phyloP scores from a whole-genome alignment of 1,139 yeast genomes.

The Yamadazyma songkhlaensis region DNA sequence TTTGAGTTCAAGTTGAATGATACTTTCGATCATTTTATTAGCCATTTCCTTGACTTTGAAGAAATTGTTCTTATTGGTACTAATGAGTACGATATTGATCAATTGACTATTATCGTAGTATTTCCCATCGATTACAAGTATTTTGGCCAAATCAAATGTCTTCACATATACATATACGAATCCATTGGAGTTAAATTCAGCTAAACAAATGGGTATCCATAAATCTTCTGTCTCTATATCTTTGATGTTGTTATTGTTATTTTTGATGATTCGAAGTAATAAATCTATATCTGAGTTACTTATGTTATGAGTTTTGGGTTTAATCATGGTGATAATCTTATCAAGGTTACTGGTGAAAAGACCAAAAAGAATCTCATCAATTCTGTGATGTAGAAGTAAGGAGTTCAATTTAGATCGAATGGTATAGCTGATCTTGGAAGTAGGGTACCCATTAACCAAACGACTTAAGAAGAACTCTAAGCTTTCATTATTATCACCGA shows the following conservation, averaged over 20 bases:
- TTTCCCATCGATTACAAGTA: constrained; percentile 16
- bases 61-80: constrained; percentile 82
- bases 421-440: constrained; percentile 32
- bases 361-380: constrained; percentile 32
- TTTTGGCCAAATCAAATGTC: constrained; percentile 39
- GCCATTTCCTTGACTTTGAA: constrained; percentile 68
- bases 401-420: constrained; percentile 29
- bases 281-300: constrained; percentile 31
- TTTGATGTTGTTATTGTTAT: constrained; percentile 12
- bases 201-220: constrained; percentile 93
- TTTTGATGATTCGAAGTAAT: constrained; percentile 27
- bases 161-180: constrained; percentile 79
- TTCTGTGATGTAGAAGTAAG: constrained; percentile 16
- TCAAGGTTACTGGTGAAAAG: constrained; percentile 20
- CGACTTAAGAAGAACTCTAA: constrained; percentile 25
- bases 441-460: constrained; percentile 28
- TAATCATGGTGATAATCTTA: constrained; percentile 28
- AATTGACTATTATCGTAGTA: constrained; percentile 18
- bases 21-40: constrained; percentile 45
- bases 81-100: constrained; percentile 65
- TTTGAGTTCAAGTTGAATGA: constrained; percentile 33
- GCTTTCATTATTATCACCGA: too few relatives aligned
- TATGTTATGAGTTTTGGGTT: constrained; percentile 34
- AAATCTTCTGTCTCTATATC: constrained; percentile 54
- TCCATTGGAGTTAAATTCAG: constrained; percentile 85